phyloP scores from a whole-genome alignment of 1,284 basidiomycete genomes.

The Ceratobasidium sp. region DNA sequence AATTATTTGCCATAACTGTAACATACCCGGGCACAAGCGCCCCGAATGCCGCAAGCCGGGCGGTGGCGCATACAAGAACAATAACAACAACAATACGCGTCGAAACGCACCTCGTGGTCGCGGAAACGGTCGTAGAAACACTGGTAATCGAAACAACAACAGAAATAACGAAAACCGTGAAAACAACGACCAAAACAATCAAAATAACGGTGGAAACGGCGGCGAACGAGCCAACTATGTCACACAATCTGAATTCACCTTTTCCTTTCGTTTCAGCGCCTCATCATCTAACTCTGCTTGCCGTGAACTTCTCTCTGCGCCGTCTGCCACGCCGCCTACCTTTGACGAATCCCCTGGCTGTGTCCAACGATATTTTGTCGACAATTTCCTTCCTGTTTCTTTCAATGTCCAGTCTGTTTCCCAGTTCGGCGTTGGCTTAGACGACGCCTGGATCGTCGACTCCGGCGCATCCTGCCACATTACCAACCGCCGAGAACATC shows the following conservation, averaged over 20 bases:
- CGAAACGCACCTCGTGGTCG: not conserved
- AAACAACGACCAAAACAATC: not conserved
- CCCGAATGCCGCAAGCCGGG: not conserved
- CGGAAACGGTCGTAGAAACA: not conserved
- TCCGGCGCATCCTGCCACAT: constrained; percentile 29
- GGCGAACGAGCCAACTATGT: not conserved
- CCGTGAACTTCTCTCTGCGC: not conserved
- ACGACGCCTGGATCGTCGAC: constrained; percentile 34
- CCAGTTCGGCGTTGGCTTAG: constrained; percentile 5
- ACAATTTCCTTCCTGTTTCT: constrained; percentile 2
- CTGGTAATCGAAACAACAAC: not conserved
- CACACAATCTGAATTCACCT: not conserved
- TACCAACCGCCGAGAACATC: not conserved
- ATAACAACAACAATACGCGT: not conserved
- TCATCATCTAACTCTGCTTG: not conserved
- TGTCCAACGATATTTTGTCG: not conserved
- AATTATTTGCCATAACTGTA: constrained; percentile 20
- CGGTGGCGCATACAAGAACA: not conserved
- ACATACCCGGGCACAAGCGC: not conserved
- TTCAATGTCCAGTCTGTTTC: constrained; percentile 3
- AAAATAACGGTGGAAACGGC: not conserved
- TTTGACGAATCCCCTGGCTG: not conserved
- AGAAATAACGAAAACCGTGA: constrained; percentile 1
- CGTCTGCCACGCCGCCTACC: not conserved
- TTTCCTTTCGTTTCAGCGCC: constrained; percentile 9